These are phyloP conservation scores for Coemansia sp. DNA, from an alignment of 192 early-diverging fungal genomes.

Conservation along the genomic window DNA sequence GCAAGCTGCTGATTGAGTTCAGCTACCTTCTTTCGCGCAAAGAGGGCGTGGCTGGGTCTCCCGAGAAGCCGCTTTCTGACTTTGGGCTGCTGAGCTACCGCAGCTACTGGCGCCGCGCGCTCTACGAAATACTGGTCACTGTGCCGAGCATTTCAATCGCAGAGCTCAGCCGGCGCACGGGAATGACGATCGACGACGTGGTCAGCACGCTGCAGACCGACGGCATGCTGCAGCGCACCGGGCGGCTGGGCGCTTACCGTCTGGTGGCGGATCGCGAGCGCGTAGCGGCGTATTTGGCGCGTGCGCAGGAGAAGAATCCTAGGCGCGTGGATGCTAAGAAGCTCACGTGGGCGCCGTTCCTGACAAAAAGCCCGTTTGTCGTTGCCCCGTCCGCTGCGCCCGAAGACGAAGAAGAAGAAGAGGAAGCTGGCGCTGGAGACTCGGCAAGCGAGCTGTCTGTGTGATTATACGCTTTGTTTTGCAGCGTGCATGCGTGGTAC, in stretches of 20 bases:
- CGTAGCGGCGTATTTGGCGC: conserved; percentile 48
- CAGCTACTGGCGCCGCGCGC: conserved; percentile 79
- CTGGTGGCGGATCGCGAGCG: conserved; percentile 52
- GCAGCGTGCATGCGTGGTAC: too few species aligned
- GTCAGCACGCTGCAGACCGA: conserved; percentile 68
- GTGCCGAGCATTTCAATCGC: conserved; percentile 25
- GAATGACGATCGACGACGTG: conserved; percentile 81
- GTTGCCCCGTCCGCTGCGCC: conserved; percentile 3
- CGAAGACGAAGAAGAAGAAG: background rate
- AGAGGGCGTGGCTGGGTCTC: conserved; percentile 76
- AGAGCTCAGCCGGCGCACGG: conserved; percentile 64
- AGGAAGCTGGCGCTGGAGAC: background rate
- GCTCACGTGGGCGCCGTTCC: conserved; percentile 69
- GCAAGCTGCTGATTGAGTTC: conserved; percentile 90
- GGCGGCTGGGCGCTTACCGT: conserved; percentile 34
- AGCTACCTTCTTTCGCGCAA: conserved; percentile 81
- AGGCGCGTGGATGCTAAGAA: conserved; percentile 57
- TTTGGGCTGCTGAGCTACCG: conserved; percentile 84
- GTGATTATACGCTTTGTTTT: too few species aligned
- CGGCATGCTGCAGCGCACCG: conserved; percentile 37
- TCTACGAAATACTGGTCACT: conserved; percentile 62
- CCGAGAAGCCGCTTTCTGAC: conserved; percentile 89
- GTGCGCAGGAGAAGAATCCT: conserved; percentile 54
- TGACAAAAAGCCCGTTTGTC: conserved; percentile 42
- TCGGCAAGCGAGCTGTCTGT: background rate